These are phyloP conservation scores for Lactarius sanguifluus DNA, from an alignment of 768 basidiomycete genomes.

Conservation along the genomic window DNA sequence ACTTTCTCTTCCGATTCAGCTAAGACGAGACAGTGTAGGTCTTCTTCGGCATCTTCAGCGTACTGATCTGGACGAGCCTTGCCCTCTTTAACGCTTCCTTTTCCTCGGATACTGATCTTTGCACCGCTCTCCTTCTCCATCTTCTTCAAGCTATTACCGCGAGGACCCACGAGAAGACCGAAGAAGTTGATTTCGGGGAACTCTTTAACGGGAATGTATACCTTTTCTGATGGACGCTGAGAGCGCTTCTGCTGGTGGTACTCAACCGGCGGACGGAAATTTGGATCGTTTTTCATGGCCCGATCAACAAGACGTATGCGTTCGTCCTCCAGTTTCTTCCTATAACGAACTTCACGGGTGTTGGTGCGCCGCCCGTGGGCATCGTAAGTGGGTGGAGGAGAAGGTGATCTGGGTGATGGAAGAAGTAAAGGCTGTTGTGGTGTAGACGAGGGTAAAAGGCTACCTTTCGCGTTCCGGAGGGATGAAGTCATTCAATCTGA, in stretches of 20 bases:
- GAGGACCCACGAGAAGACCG: constrained; percentile 94
- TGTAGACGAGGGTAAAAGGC: constrained; percentile 23
- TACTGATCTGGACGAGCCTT: constrained; percentile 94
- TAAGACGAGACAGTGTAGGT: constrained; percentile 95
- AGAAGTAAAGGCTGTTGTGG: not conserved
- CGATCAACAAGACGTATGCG: constrained; percentile 92
- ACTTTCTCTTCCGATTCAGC: constrained; percentile 94
- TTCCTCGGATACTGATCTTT: constrained; percentile 97
- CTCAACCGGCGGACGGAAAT: constrained; percentile 96
- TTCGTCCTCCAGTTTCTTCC: constrained; percentile 91
- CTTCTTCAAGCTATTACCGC: constrained; percentile 98
- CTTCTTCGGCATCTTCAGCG: constrained; percentile 97
- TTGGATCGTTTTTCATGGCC: constrained; percentile 96
- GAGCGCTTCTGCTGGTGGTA: constrained; percentile 94
- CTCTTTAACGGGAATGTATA: constrained; percentile 99
- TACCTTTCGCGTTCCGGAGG: constrained; percentile 94
- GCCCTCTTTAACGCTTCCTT: constrained; percentile 98
- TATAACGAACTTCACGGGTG: constrained; percentile 97
- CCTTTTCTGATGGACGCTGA: constrained; percentile 93
- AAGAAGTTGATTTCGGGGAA: constrained; percentile 99
- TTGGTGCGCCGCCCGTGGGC: constrained; percentile 97
- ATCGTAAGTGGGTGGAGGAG: constrained; percentile 97
- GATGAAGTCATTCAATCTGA: constrained; percentile 90
- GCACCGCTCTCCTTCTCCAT: constrained; percentile 99
- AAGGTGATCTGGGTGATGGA: constrained; percentile 66